Base-by-base conservation (phyloP, 2,329 filamentous ascomycete genomes). In the Verticillium nubilum region DNA sequence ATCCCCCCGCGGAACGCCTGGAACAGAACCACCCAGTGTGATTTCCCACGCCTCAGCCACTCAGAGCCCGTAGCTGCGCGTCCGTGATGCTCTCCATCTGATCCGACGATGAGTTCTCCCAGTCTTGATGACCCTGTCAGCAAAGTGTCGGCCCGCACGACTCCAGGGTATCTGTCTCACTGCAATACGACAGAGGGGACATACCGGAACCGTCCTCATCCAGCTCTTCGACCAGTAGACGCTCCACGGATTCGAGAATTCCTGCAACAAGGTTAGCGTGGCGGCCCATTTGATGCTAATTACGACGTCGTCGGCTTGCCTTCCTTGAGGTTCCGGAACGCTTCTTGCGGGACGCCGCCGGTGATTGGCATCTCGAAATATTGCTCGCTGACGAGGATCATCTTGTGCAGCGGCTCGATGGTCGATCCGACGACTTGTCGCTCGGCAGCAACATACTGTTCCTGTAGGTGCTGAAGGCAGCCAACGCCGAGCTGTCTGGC, bases 191-290 rank as follows among this genome's bases (percentile, higher is more conserved):
- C 56, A 53, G 58, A 54, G 59, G 58, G 10, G 26, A 80, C 82
- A 74, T 82, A 84, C 83, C 83, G 64, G 83, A 85, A 65, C 74
- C 82, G 58, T 86, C 83, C 57, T 86, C 83, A 62, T 86, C 83
- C 59, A 83, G 67, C 61, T 85, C 80, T 55, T 86, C 83, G 17
- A 85, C 77, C 52, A 57, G 17, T 5, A 27, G 19, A 7, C 27
- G 52, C n/a, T 28, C 25, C 2, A 53, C 27, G 5, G 25, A 15
- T 17, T 53, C 52, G 25, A 53, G 25, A 7, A 53, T 23, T 13
- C 52, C 52, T 53, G 25, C 42, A 23, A 23, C 9, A 12, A 31
- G 7, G 42, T 47, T 25, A 47, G 42, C 19, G 5, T 23, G n/a
- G 42, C 12, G 19, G 19, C 23, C 42, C 42, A 5, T 19, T 13